Percentiles rank a stretch among this genome's conserved stretches.
phyloP scores from a whole-genome alignment of 345 rosid genomes.

The Rhizophora mangle region DNA sequence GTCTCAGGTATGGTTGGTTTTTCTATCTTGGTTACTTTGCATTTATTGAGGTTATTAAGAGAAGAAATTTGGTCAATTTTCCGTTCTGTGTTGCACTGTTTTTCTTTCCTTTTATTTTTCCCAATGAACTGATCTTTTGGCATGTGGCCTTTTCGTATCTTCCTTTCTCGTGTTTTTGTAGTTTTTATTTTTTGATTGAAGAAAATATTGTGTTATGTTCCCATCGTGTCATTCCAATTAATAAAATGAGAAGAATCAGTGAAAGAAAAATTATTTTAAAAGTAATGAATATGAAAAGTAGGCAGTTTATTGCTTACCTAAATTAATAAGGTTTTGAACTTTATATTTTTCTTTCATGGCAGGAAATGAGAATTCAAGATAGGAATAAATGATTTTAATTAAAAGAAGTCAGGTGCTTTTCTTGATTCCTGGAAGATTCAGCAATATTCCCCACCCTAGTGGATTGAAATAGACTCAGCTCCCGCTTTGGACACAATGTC shows the following conservation, averaged over 20 bases:
- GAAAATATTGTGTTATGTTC: conserved; percentile 23
- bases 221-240: conserved; percentile 18
- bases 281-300: neutral
- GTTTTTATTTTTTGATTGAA: conserved; percentile 6
- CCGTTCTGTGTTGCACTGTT: neutral
- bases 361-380: conserved; percentile 15
- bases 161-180: neutral
- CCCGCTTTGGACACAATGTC: conserved; percentile 54
- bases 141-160: neutral
- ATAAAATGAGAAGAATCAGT: conserved; percentile 1
- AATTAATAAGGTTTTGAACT: neutral
- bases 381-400: conserved; percentile 6
- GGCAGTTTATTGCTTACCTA: neutral
- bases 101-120: neutral
- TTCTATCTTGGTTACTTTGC: neutral
- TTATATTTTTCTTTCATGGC: conserved; percentile 13
- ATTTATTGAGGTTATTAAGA: neutral
- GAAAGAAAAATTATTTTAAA: neutral
- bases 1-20: conserved; percentile 31
- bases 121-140: conserved; percentile 10
- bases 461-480: conserved; percentile 38
- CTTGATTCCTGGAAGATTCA: neutral
- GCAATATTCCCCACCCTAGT: conserved; percentile 7
- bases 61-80: conserved; percentile 12
- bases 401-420: conserved; percentile 8